These are phyloP conservation scores for Polyplosphaeria fusca DNA, from an alignment of 495 filamentous ascomycete species.

Conservation along the genomic window DNA sequence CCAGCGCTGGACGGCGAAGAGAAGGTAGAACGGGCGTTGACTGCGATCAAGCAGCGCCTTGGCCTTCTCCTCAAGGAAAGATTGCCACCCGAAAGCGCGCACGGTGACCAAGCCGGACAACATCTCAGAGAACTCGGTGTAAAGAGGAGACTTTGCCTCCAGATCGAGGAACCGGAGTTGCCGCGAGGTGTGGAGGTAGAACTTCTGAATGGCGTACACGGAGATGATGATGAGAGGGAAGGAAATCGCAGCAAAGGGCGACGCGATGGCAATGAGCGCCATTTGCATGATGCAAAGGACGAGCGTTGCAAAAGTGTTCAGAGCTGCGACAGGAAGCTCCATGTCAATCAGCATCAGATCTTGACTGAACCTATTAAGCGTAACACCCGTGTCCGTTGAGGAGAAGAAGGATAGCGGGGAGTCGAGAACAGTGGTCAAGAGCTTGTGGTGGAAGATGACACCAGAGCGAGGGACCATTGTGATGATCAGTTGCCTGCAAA, in stretches of 20 bases:
- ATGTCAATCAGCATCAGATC: constrained; percentile 49
- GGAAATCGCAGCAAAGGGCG: constrained; percentile 50
- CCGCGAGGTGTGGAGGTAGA: constrained; percentile 39
- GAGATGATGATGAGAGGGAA: constrained; percentile 47
- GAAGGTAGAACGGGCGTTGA: constrained; percentile 58
- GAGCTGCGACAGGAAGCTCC: constrained; percentile 40
- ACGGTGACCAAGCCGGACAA: constrained; percentile 48
- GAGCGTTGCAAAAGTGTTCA: constrained; percentile 49
- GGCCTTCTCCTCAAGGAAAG: constrained; percentile 41
- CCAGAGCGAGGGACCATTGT: constrained; percentile 54
- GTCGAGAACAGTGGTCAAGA: constrained; percentile 50
- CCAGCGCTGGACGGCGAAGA: constrained; percentile 51
- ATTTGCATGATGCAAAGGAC: constrained; percentile 51
- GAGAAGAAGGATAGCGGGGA: constrained; percentile 42
- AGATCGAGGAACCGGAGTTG: constrained; percentile 39
- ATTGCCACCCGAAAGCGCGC: constrained; percentile 57
- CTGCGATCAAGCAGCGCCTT: constrained; percentile 54
- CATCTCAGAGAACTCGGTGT: constrained; percentile 45
- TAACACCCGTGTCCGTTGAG: constrained; percentile 44
- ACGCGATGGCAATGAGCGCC: constrained; percentile 50
- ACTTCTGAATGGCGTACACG: constrained; percentile 32
- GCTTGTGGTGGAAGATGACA: constrained; percentile 48
- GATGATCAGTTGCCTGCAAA: constrained; percentile 48
- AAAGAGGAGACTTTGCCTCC: constrained; percentile 37
- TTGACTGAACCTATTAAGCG: constrained; percentile 47